Conservation (phyloP, 768 basidiomycete species). For the Xerocomellus dryophilus region DNA sequence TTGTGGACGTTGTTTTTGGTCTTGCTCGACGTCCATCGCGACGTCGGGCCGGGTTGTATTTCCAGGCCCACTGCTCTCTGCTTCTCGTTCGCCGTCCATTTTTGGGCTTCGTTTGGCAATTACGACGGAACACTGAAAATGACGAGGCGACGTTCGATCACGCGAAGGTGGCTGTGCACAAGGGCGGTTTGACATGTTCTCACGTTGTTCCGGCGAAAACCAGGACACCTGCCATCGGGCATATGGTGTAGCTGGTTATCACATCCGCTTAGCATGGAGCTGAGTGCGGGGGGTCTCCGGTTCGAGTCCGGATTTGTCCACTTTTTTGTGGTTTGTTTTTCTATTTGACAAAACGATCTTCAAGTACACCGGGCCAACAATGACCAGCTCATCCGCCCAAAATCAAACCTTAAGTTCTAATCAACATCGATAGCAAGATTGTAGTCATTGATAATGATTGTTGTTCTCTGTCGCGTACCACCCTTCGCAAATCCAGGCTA, state of each 20-base stretch:
- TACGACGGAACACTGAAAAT: slow-evolving; percentile 24
- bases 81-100: slow-evolving; percentile 25
- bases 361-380: no score
- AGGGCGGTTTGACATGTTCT: background rate
- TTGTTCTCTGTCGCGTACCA: slow-evolving; percentile 1
- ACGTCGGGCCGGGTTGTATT: background rate
- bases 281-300: slow-evolving; percentile 39
- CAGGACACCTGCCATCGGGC: slow-evolving; percentile 21
- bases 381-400: no score
- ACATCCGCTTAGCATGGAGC: slow-evolving; percentile 39
- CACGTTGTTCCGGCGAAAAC: background rate
- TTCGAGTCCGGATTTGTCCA: slow-evolving; percentile 42
- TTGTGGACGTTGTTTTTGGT: slow-evolving; percentile 5
- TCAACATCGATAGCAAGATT: slow-evolving; percentile 2
- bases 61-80: background rate
- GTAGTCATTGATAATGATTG: background rate
- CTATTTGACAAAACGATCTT: no score
- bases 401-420: background rate
- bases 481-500: slow-evolving; percentile 15
- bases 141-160: slow-evolving; percentile 27
- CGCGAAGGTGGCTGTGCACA: slow-evolving; percentile 24
- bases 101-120: slow-evolving; percentile 8
- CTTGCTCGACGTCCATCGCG: slow-evolving; percentile 26
- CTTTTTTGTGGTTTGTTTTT: slow-evolving; percentile 2
- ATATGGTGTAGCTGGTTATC: slow-evolving; percentile 42